Evolutionary conservation across 2,329 filamentous ascomycete species (phyloP).

Genomic region (Ophiostoma ulmi): DNA sequence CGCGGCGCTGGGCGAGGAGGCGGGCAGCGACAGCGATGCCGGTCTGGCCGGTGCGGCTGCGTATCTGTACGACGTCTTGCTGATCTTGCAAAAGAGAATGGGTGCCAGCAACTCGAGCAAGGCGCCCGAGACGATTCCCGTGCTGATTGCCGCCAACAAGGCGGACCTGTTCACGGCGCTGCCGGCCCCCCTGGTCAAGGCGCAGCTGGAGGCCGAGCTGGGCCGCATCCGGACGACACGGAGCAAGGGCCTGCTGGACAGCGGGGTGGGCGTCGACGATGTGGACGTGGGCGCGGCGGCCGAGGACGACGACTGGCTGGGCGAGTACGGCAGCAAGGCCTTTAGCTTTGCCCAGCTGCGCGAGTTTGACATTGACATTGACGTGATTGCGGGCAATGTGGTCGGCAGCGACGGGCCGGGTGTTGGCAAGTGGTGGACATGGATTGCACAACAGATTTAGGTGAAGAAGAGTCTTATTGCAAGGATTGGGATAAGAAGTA

Average conservation of each 20-base stretch:
- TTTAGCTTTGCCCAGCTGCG: slow-evolving; percentile 80
- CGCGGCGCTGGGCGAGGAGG: slow-evolving; percentile 53
- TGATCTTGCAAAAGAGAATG: slow-evolving; percentile 68
- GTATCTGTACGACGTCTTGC: slow-evolving; percentile 85
- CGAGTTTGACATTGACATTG: slow-evolving; percentile 74
- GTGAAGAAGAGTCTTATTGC: neutral
- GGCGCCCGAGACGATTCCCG: slow-evolving; percentile 56
- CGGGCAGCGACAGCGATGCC: slow-evolving; percentile 35
- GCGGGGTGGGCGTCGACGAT: slow-evolving; percentile 60
- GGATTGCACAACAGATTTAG: slow-evolving; percentile 74
- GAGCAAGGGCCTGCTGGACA: slow-evolving; percentile 77
- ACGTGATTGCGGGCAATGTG: slow-evolving; percentile 71
- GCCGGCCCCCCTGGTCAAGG: slow-evolving; percentile 69
- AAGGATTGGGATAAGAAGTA: slow-evolving; percentile 1
- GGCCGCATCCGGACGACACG: slow-evolving; percentile 69
- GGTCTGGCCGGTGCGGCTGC: slow-evolving; percentile 67
- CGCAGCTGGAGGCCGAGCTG: slow-evolving; percentile 73
- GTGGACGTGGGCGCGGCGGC: slow-evolving; percentile 42
- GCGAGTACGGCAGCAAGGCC: slow-evolving; percentile 68
- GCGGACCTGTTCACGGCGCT: slow-evolving; percentile 90
- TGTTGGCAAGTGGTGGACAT: slow-evolving; percentile 81
- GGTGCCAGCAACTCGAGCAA: slow-evolving; percentile 41
- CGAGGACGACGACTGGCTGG: slow-evolving; percentile 82
- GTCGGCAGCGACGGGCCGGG: slow-evolving; percentile 59
- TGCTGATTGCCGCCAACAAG: slow-evolving; percentile 91